phyloP scores from a whole-genome alignment of 495 filamentous ascomycete genomes.

The Gamarada debralockiae region DNA sequence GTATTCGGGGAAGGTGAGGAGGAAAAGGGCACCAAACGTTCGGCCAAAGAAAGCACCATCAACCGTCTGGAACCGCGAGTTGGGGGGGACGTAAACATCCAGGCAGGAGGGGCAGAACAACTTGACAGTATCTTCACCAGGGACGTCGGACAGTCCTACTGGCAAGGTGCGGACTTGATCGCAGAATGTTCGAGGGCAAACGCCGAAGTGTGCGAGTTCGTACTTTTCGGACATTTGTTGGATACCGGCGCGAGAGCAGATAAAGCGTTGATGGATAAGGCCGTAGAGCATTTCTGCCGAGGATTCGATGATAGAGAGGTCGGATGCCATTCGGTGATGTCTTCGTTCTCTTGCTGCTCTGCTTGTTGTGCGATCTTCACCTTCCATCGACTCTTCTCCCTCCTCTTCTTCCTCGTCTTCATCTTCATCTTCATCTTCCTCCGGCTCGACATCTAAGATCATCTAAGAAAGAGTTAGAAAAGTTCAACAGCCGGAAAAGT shows the following conservation, averaged over 20 bases:
- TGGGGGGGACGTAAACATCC: conserved; percentile 95
- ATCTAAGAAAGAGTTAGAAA: conserved; percentile 59
- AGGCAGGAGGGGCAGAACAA: conserved; percentile 96
- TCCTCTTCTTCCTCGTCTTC: conserved; percentile 74
- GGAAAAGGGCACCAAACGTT: conserved; percentile 88
- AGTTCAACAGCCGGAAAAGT: background rate
- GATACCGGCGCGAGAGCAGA: conserved; percentile 94
- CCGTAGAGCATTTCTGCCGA: conserved; percentile 97
- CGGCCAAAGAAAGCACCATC: conserved; percentile 98
- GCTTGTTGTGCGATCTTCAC: conserved; percentile 55
- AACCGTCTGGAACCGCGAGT: conserved; percentile 96
- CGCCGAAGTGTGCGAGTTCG: conserved; percentile 90
- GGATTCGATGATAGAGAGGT: conserved; percentile 91
- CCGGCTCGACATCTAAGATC: conserved; percentile 97
- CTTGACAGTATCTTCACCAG: conserved; percentile 96
- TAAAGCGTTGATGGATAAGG: conserved; percentile 96
- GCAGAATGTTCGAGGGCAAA: conserved; percentile 88
- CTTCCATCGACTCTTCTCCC: conserved; percentile 71
- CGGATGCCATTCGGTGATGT: conserved; percentile 83
- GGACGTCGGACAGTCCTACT: conserved; percentile 88
- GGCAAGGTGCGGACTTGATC: conserved; percentile 83
- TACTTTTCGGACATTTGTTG: conserved; percentile 99
- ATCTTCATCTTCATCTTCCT: conserved; percentile 71
- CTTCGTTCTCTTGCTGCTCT: conserved; percentile 61
- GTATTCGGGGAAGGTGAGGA: conserved; percentile 96